A percentile compares a stretch with the other conserved stretches of the same genome.
Conservation (phyloP, 2,329 filamentous ascomycete species). For the Didymellaceae sp. region DNA sequence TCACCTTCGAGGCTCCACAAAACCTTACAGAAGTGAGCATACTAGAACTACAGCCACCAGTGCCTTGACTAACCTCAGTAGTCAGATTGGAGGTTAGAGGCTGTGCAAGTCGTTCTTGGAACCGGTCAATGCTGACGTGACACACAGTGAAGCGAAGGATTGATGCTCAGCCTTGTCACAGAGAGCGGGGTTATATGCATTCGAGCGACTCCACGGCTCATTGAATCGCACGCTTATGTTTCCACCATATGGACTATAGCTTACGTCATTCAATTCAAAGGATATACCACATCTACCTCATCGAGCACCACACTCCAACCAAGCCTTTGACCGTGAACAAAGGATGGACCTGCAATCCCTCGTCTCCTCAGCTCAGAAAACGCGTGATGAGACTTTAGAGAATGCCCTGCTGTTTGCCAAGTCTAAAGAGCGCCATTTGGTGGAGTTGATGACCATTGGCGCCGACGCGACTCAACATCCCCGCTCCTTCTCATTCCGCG, state of each 20-base stretch:
- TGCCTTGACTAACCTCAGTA: neutral
- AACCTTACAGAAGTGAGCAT: neutral
- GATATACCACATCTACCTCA: neutral
- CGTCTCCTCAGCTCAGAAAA: too few relatives aligned
- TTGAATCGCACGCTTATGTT: too few relatives aligned
- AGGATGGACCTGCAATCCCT: neutral
- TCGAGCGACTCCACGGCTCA: too few relatives aligned
- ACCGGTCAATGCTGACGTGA: constrained; percentile 2
- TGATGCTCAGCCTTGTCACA: neutral
- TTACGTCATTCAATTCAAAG: too few relatives aligned
- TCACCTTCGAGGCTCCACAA: constrained; percentile 4
- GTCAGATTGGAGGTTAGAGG: neutral
- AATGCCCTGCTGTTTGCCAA: neutral
- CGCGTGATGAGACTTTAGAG: too few relatives aligned
- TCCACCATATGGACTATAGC: neutral
- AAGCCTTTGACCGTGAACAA: too few relatives aligned
- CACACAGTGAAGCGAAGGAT: neutral
- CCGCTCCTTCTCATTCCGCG: neutral
- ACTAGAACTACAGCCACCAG: too few relatives aligned
- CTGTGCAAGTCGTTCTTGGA: neutral
- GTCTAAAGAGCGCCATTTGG: neutral
- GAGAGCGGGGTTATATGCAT: neutral
- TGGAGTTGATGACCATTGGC: neutral
- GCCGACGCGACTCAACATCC: neutral
- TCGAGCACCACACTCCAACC: too few relatives aligned